A percentile compares a stretch with the other conserved stretches of the same genome.
Conservation (phyloP, 2,329 filamentous ascomycete species). For the Botrytis tulipae region DNA sequence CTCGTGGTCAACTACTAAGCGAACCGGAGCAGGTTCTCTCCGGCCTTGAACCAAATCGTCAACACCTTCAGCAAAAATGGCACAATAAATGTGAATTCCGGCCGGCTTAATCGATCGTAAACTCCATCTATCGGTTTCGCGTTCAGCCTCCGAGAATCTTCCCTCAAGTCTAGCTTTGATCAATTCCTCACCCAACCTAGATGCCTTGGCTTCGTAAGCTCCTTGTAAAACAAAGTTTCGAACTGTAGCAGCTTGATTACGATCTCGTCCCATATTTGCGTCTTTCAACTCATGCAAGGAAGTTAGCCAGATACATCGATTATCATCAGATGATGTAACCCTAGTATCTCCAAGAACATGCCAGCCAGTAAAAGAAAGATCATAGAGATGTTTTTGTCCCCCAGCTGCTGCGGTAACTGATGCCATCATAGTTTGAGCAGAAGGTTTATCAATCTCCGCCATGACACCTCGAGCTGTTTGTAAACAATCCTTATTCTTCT, state of each 20-base stretch:
- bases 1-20: slow-evolving; percentile 70
- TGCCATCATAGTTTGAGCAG: slow-evolving; percentile 59
- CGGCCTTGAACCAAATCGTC: slow-evolving; percentile 62
- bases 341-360: slow-evolving; percentile 67
- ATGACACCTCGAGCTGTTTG: slow-evolving; percentile 74
- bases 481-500: slow-evolving; percentile 62
- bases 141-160: slow-evolving; percentile 78
- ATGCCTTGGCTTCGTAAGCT: slow-evolving; percentile 73
- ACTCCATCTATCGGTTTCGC: slow-evolving; percentile 78
- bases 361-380: slow-evolving; percentile 74
- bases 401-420: slow-evolving; percentile 63
- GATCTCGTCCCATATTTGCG: slow-evolving; percentile 48
- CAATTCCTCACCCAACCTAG: slow-evolving; percentile 79
- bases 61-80: slow-evolving; percentile 69
- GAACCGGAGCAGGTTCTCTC: slow-evolving; percentile 65
- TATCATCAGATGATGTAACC: slow-evolving; percentile 68
- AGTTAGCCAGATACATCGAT: slow-evolving; percentile 65
- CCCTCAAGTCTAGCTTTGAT: slow-evolving; percentile 83
- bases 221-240: slow-evolving; percentile 72
- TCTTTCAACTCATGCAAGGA: slow-evolving; percentile 61
- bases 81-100: slow-evolving; percentile 59
- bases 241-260: slow-evolving; percentile 54
- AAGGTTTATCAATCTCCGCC: slow-evolving; percentile 81
- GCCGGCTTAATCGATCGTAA: slow-evolving; percentile 67
- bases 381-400: slow-evolving; percentile 57